Evolutionary conservation across 179 eudicot genomes (phyloP).

Genomic region (Spinacia oleracea): DNA sequence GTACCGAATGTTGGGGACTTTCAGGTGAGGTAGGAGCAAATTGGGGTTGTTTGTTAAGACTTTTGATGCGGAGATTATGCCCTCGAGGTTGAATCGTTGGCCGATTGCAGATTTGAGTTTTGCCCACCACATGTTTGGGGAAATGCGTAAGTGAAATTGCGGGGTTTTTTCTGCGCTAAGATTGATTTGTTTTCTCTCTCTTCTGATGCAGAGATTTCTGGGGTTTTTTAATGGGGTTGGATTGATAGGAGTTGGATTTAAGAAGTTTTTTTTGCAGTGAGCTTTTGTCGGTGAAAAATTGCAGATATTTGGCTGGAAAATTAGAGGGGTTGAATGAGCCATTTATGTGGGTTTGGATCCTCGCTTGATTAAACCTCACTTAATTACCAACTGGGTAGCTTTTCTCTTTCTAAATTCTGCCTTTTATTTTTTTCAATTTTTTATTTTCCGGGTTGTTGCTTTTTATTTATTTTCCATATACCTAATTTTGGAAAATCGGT

Average conservation of each 20-base stretch:
- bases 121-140: conserved; percentile 31
- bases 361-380: too few relatives aligned
- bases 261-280: not conserved
- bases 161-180: not conserved
- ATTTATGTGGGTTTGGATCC: conserved; percentile 4
- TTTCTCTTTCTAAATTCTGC: too few relatives aligned
- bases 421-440: too few relatives aligned
- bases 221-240: not conserved
- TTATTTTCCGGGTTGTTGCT: too few relatives aligned
- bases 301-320: conserved; percentile 1
- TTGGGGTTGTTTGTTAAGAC: conserved; percentile 21
- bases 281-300: not conserved
- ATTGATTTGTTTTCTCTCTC: not conserved
- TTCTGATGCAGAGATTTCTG: not conserved
- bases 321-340: conserved; percentile 10
- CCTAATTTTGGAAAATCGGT: too few relatives aligned
- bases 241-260: not conserved
- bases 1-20: conserved; percentile 23
- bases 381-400: too few relatives aligned
- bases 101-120: conserved; percentile 25
- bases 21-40: conserved; percentile 24
- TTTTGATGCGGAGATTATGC: conserved; percentile 18
- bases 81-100: conserved; percentile 32
- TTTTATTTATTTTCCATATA: too few relatives aligned
- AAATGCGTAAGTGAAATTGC: conserved; percentile 13